These are phyloP conservation scores for Pleurotus platypus DNA, from an alignment of 768 basidiomycete genomes.

Conservation along the genomic window DNA sequence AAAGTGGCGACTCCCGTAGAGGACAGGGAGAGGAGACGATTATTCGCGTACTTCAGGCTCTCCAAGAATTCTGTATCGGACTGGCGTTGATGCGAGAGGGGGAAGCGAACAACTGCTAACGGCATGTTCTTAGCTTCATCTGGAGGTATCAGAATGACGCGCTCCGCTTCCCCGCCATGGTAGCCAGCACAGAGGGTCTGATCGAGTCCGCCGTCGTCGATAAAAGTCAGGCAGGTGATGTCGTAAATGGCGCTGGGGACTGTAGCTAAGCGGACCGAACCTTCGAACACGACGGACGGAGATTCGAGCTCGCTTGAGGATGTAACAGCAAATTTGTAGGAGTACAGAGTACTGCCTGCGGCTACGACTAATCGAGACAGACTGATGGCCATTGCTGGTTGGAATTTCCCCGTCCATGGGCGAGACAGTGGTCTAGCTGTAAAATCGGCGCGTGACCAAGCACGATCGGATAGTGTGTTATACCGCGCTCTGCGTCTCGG, in stretches of 20 bases:
- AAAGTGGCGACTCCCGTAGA: constrained; percentile 47
- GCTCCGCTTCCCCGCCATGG: constrained; percentile 55
- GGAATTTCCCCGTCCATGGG: constrained; percentile 54
- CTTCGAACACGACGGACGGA: constrained; percentile 47
- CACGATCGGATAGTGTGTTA: constrained; percentile 45
- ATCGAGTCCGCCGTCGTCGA: constrained; percentile 40
- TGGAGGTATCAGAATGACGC: constrained; percentile 26
- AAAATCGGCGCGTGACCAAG: constrained; percentile 50
- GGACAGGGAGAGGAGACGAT: constrained; percentile 53
- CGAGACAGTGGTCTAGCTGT: constrained; percentile 62
- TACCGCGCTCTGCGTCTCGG: constrained; percentile 43
- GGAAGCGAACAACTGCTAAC: constrained; percentile 11
- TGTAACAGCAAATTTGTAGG: constrained; percentile 44
- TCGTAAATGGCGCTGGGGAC: constrained; percentile 32
- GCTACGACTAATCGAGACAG: constrained; percentile 55
- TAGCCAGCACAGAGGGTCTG: constrained; percentile 52
- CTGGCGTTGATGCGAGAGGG: constrained; percentile 18
- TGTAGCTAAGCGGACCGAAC: constrained; percentile 34
- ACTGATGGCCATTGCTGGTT: constrained; percentile 55
- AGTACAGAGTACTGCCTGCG: constrained; percentile 54
- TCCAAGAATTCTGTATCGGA: constrained; percentile 48
- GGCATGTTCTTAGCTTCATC: constrained; percentile 1
- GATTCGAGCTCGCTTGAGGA: constrained; percentile 18
- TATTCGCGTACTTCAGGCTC: constrained; percentile 45
- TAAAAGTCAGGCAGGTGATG: constrained; percentile 53